Percentiles rank a stretch among this genome's conserved stretches.
phyloP scores from a whole-genome alignment of 176 grass and related monocot species.

The Musa itinerans region DNA sequence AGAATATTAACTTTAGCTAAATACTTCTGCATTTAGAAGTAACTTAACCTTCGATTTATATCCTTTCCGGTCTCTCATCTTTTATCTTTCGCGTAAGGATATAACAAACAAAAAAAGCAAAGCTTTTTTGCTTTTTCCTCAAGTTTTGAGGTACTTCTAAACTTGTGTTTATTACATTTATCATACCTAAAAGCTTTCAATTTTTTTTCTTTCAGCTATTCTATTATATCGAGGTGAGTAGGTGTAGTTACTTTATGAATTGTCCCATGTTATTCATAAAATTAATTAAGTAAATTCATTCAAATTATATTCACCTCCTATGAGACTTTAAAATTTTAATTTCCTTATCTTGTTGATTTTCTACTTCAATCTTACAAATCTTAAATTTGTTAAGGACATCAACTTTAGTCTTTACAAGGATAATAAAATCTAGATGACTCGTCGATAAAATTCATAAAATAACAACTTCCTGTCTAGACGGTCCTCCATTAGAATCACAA shows the following conservation, averaged over 20 bases:
- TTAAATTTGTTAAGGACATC: conserved; percentile 14
- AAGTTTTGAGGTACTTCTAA: too few relatives aligned
- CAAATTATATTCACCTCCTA: too few relatives aligned
- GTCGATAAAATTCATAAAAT: conserved; percentile 18
- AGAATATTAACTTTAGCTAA: too few relatives aligned
- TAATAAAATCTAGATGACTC: conserved; percentile 15
- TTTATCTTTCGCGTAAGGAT: too few relatives aligned
- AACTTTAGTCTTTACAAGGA: conserved; percentile 14
- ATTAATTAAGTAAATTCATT: neutral
- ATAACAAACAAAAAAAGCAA: neutral
- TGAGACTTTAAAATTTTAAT: conserved; percentile 19
- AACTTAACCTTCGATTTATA: too few relatives aligned
- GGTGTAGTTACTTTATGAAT: conserved; percentile 8
- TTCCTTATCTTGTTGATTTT: neutral
- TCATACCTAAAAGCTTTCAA: neutral
- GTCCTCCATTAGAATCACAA: too few relatives aligned
- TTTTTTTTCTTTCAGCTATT: conserved; percentile 3
- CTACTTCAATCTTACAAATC: neutral
- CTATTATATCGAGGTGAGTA: neutral
- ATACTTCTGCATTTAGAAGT: too few relatives aligned
- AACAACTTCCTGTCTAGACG: too few relatives aligned
- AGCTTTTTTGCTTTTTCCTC: too few relatives aligned
- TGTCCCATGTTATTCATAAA: conserved; percentile 16
- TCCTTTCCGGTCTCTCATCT: neutral
- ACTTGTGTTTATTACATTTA: too few relatives aligned